These are phyloP conservation scores for Cyclotella cryptica DNA, from an alignment of 108 stramenopile species.

Conservation along the genomic window DNA sequence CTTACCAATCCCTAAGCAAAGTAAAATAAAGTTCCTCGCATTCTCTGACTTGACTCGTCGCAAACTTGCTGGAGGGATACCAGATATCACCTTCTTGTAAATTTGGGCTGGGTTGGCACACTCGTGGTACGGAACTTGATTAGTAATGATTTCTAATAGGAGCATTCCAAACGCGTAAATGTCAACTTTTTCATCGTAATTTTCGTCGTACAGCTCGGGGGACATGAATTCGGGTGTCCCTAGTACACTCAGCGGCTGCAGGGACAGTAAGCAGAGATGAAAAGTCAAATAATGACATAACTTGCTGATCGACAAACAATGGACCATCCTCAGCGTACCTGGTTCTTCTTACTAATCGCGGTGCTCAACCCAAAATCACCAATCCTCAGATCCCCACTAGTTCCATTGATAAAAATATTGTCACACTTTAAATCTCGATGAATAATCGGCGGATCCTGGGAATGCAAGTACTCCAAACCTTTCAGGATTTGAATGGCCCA, in stretches of 20 bases:
- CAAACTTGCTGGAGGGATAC: constrained; percentile 86
- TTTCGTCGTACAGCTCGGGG: constrained; percentile 97
- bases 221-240: constrained; percentile 99
- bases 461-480: constrained; percentile 96
- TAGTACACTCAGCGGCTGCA: constrained; percentile 83
- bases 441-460: constrained; percentile 97
- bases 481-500: constrained; percentile 96
- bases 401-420: constrained; percentile 98
- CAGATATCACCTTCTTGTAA: constrained; percentile 92
- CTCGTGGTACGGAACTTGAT: constrained; percentile 95
- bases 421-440: constrained; percentile 98
- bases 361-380: constrained; percentile 98
- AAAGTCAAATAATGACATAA: background rate
- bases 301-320: background rate
- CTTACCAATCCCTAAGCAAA: constrained; percentile 83
- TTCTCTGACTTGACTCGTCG: constrained; percentile 73
- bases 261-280: background rate
- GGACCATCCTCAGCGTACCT: constrained; percentile 38
- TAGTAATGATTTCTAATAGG: constrained; percentile 96
- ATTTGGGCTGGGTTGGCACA: constrained; percentile 95
- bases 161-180: constrained; percentile 99
- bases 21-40: constrained; percentile 88
- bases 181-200: constrained; percentile 98
- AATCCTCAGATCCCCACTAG: constrained; percentile 96
- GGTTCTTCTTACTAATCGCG: constrained; percentile 81